Conservation (phyloP, 352 stramenopile genomes). For the Pythium sukuiense region DNA sequence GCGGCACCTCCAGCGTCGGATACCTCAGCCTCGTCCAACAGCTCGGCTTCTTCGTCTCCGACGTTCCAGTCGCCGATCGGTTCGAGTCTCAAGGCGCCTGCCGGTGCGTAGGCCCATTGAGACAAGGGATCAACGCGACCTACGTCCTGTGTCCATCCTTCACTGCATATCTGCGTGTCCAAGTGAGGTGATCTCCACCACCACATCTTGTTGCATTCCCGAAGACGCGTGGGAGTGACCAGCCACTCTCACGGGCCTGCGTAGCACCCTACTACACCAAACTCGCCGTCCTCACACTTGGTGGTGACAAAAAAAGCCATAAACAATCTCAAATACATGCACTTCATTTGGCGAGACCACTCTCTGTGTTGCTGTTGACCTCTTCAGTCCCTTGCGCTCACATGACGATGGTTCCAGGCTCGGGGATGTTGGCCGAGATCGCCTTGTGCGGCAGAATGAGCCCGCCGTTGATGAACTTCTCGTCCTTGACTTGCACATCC, state of each 20-base stretch:
- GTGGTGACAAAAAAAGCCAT: constrained; percentile 14
- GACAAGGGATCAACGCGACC: too few relatives aligned
- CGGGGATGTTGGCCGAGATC: constrained; percentile 83
- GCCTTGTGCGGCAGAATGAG: constrained; percentile 88
- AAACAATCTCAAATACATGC: constrained; percentile 15
- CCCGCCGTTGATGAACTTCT: constrained; percentile 88
- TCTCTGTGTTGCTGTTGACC: background rate
- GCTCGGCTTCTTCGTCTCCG: constrained; percentile 28
- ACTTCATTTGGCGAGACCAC: constrained; percentile 6
- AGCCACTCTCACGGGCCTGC: background rate
- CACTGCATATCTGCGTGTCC: background rate
- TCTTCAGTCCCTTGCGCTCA: constrained; percentile 22
- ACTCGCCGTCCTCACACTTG: constrained; percentile 16
- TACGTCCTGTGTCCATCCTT: too few relatives aligned
- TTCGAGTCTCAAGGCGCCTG: background rate
- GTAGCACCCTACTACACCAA: constrained; percentile 11
- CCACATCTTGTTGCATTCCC: background rate
- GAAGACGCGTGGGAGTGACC: background rate
- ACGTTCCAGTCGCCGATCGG: constrained; percentile 17
- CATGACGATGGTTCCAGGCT: constrained; percentile 90
- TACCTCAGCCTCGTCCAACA: constrained; percentile 58
- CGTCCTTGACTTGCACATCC: constrained; percentile 87
- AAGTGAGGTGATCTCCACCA: background rate
- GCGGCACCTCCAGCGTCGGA: constrained; percentile 30
- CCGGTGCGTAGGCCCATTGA: background rate